Conservation (phyloP, 345 rosid genomes). For the Melaleuca alternifolia region DNA sequence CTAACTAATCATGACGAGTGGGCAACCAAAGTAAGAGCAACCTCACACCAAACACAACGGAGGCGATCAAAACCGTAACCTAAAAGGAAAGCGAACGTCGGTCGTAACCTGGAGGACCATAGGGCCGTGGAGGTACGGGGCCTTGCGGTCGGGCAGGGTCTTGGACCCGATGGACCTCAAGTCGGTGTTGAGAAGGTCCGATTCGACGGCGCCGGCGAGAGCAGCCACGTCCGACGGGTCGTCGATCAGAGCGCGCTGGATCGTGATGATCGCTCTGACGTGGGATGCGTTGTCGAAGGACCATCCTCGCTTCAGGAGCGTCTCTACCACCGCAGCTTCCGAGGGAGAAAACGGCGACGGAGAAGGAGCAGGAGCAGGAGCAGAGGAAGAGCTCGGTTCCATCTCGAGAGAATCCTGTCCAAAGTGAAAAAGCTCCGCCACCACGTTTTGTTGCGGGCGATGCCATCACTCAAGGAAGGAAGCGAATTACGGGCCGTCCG, state of each 20-base stretch:
- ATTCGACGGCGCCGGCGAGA: conserved; percentile 47
- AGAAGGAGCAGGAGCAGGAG: not conserved
- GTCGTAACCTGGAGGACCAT: conserved; percentile 61
- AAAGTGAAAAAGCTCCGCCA: not conserved
- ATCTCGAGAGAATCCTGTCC: not conserved
- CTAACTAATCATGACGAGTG: not conserved
- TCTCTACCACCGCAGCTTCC: conserved; percentile 23
- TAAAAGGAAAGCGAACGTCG: not conserved
- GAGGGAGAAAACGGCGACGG: not conserved
- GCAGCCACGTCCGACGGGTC: conserved; percentile 16
- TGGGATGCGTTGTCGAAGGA: conserved; percentile 34
- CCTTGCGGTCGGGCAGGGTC: conserved; percentile 59
- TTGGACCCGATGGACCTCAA: conserved; percentile 49
- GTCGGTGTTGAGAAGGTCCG: conserved; percentile 74
- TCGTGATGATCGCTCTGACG: conserved; percentile 19
- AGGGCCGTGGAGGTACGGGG: conserved; percentile 57
- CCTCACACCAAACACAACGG: not conserved
- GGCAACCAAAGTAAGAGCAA: not conserved
- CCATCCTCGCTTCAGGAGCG: conserved; percentile 71
- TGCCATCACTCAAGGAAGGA: not conserved
- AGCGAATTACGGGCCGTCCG: not conserved
- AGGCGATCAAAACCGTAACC: not conserved
- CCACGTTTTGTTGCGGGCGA: not conserved
- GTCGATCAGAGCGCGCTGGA: conserved; percentile 37
- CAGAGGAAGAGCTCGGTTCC: not conserved